Base-by-base conservation (phyloP, 371 early-diverging fungal species). In the Dipsacomyces acuminosporus region DNA sequence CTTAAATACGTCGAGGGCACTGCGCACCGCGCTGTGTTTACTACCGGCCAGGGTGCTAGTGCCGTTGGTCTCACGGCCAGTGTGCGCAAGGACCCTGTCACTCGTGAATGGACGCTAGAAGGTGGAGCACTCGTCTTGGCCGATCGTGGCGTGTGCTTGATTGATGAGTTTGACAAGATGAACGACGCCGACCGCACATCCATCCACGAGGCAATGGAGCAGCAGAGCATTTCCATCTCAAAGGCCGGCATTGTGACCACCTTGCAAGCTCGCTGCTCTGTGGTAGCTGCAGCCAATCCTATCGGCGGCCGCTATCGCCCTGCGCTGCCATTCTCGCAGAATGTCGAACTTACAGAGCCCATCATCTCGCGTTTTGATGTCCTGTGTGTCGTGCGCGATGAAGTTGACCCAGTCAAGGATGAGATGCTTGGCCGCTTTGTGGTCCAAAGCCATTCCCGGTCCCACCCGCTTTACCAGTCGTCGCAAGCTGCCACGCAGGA, bases 171-270 rank as follows among this genome's bases (percentile, higher is more conserved):
- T 80, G 99, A 99, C 74, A 99, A 99, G 74, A 99, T 99, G 99
- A 93, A 94, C 59, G 99, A 99, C 55, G 76, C 82, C 36, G 98
- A 97, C 61, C 80, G 96, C 41, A 90, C 91, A 2, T 85, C 88
- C 46, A 98, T 99, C 67, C 99, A 98, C 83, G 99, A 99, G 78
- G 99, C 97, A n/a, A 99, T 99, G 99, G 99, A 99, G 76, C 99
- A 99, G 73, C 99, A 99, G 74, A 86, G 89, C 64, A 97, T 99
- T 56, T 94, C 95, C 41, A 90, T 99, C 34, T 92, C 95, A 46
- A 99, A 99, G 73, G 99, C 99, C 22, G 98, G 96, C 67, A 99
- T 99, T 54, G 92, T 97, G 42, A 91, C 98, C 1, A 87, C 94
- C 1, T 78, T 99, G 20, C 91, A 96, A 59, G 99, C 99, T 1